Base-by-base conservation (phyloP, 148 eudicot genomes). In the Diospyros lotus region DNA sequence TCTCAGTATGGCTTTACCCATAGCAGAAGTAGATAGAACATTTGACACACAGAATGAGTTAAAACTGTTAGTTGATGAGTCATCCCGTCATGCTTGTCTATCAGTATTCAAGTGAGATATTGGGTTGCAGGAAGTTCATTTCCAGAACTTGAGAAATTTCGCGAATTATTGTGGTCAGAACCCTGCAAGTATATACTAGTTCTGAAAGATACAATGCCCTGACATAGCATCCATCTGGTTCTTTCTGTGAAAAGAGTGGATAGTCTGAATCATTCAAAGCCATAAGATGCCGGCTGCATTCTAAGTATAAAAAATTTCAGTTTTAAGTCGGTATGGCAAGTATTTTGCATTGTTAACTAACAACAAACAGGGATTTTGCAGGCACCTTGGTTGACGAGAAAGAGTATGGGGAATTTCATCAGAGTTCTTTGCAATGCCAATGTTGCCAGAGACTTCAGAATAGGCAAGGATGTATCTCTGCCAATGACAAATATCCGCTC, bases 391-490 rank as follows among this genome's bases (percentile, higher is more conserved):
- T 68, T 83, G 8, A 90, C 91, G 53, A 78, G 87, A 79, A 58
- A 83, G 9, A 50, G 12, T 66, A 75, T 90, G 83, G 86, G 88
- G 69, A 83, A 46, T 79, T 86, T 84, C 82, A 83, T 89, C 39
- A 77, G 91, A 85, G 93, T 86, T 80, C 85, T 93, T 41, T 93
- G 97, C 82, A 93, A 93, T 52, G 75, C 95, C 58, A 89, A 93
- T 77, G 72, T 85, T 28, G 90, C 87, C 18, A 78, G 86, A 63
- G 97, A 89, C 76, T 93, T 90, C 75, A 83, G 63, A 72, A 78
- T 93, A 56, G 93, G 93, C 72, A 89, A 86, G 72, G 94, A 90
- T 64, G 88, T 90, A 2, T 84, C 90, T 79, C 65, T 90, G 8
- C 93, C 97, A 1, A 93, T 87, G 63, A 92, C 97, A 60, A 79